Base-by-base conservation (phyloP, 129 eudicot genomes). In the Tanacetum coccineum region DNA sequence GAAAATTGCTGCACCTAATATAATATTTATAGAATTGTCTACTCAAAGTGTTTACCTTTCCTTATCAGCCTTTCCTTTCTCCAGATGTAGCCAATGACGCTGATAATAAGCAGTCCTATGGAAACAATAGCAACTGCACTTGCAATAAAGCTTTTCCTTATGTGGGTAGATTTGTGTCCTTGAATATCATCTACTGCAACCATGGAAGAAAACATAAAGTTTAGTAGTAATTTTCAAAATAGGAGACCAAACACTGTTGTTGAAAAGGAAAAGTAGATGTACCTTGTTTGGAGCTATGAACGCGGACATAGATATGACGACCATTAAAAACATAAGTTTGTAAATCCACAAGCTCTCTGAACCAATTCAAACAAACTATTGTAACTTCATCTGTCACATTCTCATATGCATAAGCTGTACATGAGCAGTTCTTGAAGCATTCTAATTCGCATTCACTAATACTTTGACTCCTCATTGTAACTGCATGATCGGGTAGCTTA, bases 331-430 rank as follows among this genome's bases (percentile, higher is more conserved):
- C 1, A 12, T 68, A 68, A 36, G 14, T 47, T 22, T 52, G n/a
- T 20, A 56, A 59, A 62, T 79, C 83, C 50, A 79, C 60, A 59
- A 74, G 70, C 70, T 68, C 76, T 32, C 68, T 75, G 57, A 73
- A 79, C 79, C 83, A 79, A 51, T 73, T 68, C 62, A 79, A 30
- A 79, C 83, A 79, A 68, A 47, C 66, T 54, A 48, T 67, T 32
- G 47, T 26, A 59, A 26, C 22, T 14, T 68, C 83, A 47, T 47
- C 0, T 4, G 62, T 79, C 36, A 62, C 59, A 56, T 79, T 79
- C 22, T 70, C 76, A 74, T 74, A 79, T 7, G 79, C 72, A 68
- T 74, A 74, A 68, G 83, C 79, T 62, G 78, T 62, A 55, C 83
- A 79, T n/a, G 79, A 79, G 52, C 79, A 79, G 75, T 73, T 73